Conservation (phyloP, 2,329 filamentous ascomycete genomes). For the Xylariales sp. region DNA sequence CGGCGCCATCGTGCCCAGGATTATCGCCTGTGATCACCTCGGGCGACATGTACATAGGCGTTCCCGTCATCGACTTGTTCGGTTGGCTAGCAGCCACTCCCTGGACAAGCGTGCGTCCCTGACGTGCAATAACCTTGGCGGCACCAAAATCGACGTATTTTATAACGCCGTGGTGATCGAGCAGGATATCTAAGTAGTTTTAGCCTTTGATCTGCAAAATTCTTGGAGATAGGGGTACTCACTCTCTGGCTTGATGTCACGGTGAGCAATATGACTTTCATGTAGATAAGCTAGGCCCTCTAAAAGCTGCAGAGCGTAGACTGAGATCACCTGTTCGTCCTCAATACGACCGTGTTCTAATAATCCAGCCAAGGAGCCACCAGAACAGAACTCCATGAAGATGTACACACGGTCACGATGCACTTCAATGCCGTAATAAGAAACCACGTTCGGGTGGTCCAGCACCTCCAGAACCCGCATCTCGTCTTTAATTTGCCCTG, state of each 20-base stretch:
- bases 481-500: conserved; percentile 93
- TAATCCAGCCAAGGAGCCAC: conserved; percentile 88
- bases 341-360: conserved; percentile 97
- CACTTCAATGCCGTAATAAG: conserved; percentile 97
- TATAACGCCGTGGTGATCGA: conserved; percentile 97
- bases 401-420: conserved; percentile 99
- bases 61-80: conserved; percentile 95
- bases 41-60: conserved; percentile 99
- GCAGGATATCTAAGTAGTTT: conserved; percentile 77
- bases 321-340: conserved; percentile 97
- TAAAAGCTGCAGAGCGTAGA: conserved; percentile 92
- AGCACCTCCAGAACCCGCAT: conserved; percentile 96
- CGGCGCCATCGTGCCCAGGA: conserved; percentile 82
- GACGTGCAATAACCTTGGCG: conserved; percentile 94
- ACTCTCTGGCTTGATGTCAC: conserved; percentile 98
- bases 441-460: conserved; percentile 97
- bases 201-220: conserved; percentile 42
- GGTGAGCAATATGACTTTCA: conserved; percentile 90
- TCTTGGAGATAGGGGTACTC: conserved; percentile 54
- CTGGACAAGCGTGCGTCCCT: conserved; percentile 85
- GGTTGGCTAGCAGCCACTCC: conserved; percentile 70
- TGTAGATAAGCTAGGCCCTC: conserved; percentile 95
- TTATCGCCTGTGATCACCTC: conserved; percentile 95
- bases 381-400: conserved; percentile 99
- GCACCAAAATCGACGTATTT: conserved; percentile 99